Evolutionary conservation across 805 yeast genomes (phyloP).

Genomic region (Spathaspora sp.): DNA sequence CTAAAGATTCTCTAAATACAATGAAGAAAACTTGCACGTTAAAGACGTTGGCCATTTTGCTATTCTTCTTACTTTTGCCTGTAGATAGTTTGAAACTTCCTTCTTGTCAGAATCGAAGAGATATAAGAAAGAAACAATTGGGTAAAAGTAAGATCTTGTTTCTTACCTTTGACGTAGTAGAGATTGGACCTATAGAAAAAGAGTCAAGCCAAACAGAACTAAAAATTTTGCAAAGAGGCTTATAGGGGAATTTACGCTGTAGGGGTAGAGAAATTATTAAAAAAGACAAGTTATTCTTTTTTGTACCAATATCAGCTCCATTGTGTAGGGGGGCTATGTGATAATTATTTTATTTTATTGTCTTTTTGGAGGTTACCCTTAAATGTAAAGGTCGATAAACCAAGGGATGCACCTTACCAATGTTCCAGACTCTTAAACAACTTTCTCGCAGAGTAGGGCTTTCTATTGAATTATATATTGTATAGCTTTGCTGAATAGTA

Average conservation of each 20-base stretch:
- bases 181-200: background rate
- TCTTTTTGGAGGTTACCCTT: no score
- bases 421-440: no score
- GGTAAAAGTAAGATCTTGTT: background rate
- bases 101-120: background rate
- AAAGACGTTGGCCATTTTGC: constrained; percentile 49
- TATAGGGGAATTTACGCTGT: background rate
- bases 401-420: no score
- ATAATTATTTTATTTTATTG: no score
- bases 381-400: no score
- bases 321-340: no score
- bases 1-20: constrained; percentile 86
- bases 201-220: background rate
- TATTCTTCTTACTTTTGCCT: no score
- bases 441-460: no score
- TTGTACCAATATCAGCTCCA: no score
- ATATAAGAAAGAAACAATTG: background rate
- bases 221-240: background rate
- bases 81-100: background rate
- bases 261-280: background rate
- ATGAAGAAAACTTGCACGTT: constrained; percentile 75
- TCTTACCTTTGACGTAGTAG: background rate
- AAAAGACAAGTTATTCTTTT: no score
- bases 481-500: no score
- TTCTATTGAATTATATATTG: no score